Evolutionary conservation across 2,329 filamentous ascomycete species (phyloP).

Genomic region (Aspergillus hortae): DNA sequence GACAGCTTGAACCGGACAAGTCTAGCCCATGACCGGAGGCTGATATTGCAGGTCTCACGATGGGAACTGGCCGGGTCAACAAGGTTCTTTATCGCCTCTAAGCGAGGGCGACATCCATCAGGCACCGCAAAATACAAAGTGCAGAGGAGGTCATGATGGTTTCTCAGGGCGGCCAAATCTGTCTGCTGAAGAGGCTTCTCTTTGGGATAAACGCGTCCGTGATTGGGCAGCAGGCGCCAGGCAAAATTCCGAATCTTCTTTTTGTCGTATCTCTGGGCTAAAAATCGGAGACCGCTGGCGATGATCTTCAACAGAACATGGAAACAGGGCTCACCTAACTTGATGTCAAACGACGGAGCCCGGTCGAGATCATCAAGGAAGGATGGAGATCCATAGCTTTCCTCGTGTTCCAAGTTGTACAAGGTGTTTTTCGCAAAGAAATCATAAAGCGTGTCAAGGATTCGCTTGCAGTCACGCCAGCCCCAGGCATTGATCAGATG

Average conservation of each 20-base stretch:
- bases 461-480: slow-evolving; percentile 54
- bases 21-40: slow-evolving; percentile 56
- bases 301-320: slow-evolving; percentile 59
- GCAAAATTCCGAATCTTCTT: slow-evolving; percentile 56
- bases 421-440: slow-evolving; percentile 56
- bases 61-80: slow-evolving; percentile 58
- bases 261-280: slow-evolving; percentile 46
- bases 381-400: slow-evolving; percentile 48
- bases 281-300: slow-evolving; percentile 46
- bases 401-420: slow-evolving; percentile 51
- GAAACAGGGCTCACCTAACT: slow-evolving; percentile 52
- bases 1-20: slow-evolving; percentile 57
- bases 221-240: slow-evolving; percentile 58
- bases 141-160: slow-evolving; percentile 60
- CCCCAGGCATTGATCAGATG: slow-evolving; percentile 53
- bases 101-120: slow-evolving; percentile 49
- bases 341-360: slow-evolving; percentile 42
- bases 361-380: slow-evolving; percentile 52
- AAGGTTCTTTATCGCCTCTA: slow-evolving; percentile 51
- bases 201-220: slow-evolving; percentile 58
- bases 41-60: slow-evolving; percentile 57
- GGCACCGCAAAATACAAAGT: slow-evolving; percentile 59
- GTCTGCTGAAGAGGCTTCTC: slow-evolving; percentile 51
- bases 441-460: slow-evolving; percentile 54
- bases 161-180: slow-evolving; percentile 56